Evolutionary conservation across 192 early-diverging fungal genomes (phyloP).

Genomic region (Chytriomyces sp.): DNA sequence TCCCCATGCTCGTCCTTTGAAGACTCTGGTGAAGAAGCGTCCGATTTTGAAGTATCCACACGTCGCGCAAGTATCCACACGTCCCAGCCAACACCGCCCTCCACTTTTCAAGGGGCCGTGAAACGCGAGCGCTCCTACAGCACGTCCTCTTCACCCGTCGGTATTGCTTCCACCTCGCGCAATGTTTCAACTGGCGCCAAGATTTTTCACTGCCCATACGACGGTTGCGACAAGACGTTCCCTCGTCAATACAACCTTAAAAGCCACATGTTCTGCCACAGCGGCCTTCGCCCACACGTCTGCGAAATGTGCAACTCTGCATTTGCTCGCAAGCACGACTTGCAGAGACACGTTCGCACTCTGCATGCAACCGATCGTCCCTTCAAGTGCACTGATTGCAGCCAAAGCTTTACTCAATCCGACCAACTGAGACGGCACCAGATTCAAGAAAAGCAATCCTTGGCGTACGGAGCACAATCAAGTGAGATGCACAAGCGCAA

Average conservation of each 20-base stretch:
- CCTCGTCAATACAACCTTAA: conserved; percentile 82
- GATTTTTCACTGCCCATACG: conserved; percentile 41
- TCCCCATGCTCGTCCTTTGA: no score
- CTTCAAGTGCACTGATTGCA: conserved; percentile 24
- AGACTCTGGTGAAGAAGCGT: no score
- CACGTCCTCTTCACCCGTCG: no score
- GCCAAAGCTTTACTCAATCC: conserved; percentile 12
- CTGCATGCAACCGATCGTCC: conserved; percentile 28
- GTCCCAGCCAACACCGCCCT: no score
- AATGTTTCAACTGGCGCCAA: not conserved
- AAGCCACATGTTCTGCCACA: conserved; percentile 75
- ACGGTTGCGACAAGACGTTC: conserved; percentile 72
- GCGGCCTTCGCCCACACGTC: conserved; percentile 53
- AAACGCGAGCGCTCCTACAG: no score
- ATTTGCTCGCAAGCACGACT: conserved; percentile 81
- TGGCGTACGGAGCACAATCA: not conserved
- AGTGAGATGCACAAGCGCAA: no score
- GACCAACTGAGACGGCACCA: conserved; percentile 30
- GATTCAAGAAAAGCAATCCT: conserved; percentile 19
- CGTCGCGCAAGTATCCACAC: no score
- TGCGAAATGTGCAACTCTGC: conserved; percentile 68
- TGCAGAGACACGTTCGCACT: conserved; percentile 59
- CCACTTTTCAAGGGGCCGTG: no score
- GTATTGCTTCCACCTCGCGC: no score
- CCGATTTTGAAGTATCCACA: no score